These are phyloP conservation scores for Salix udensis DNA, from an alignment of 345 rosid genomes.

Conservation along the genomic window DNA sequence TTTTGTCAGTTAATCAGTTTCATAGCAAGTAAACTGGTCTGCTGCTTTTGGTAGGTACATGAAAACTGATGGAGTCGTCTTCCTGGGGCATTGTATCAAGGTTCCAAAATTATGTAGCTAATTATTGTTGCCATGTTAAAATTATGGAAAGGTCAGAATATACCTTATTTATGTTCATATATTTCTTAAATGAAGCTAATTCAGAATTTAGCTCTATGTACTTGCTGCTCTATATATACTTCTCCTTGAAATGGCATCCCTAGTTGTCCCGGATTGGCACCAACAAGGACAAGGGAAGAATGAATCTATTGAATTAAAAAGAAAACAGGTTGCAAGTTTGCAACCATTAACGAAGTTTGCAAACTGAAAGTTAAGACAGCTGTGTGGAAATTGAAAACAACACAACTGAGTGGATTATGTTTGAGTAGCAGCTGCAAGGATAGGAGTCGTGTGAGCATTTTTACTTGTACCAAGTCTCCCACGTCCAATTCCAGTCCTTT, in stretches of 20 bases:
- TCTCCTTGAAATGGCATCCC: neutral
- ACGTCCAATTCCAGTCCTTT: conserved; percentile 41
- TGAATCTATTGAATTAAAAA: conserved; percentile 7
- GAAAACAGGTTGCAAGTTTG: conserved; percentile 36
- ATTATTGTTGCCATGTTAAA: neutral
- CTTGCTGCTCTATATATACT: too few species aligned
- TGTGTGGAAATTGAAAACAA: conserved; percentile 1
- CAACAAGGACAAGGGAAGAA: neutral
- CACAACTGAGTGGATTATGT: neutral
- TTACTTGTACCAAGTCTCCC: conserved; percentile 27
- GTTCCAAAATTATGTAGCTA: neutral
- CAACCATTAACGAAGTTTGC: conserved; percentile 21
- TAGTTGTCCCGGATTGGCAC: neutral
- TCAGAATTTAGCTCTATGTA: too few species aligned
- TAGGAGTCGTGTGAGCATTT: conserved; percentile 17
- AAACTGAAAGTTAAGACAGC: neutral
- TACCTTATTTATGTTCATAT: neutral
- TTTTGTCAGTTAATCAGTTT: neutral
- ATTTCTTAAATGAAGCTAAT: neutral
- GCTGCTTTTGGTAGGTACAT: neutral
- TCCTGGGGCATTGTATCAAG: neutral
- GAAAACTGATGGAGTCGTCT: neutral
- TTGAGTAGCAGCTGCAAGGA: conserved; percentile 29
- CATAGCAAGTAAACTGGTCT: neutral
- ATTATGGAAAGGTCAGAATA: neutral